Evolutionary conservation across 2,329 filamentous ascomycete species (phyloP).

Genomic region (Teratosphaeria viscida): DNA sequence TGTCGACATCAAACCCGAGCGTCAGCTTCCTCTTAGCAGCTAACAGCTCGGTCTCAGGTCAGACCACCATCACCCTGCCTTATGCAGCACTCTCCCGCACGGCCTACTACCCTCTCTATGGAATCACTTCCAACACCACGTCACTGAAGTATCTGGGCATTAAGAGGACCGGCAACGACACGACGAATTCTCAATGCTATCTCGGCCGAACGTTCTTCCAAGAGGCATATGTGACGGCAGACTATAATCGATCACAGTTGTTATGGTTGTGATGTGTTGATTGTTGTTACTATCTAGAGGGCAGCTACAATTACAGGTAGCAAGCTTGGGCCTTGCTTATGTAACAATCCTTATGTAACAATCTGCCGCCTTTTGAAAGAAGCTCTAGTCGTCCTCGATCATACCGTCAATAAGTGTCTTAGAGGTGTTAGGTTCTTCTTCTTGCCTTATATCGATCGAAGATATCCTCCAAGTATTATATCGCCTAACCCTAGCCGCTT

Average conservation of each 20-base stretch:
- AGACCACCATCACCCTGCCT: slow-evolving; percentile 15
- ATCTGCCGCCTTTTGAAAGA: no score
- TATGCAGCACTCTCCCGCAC: slow-evolving; percentile 22
- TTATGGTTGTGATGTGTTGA: no score
- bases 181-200: slow-evolving; percentile 11
- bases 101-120: slow-evolving; percentile 11
- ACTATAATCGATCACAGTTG: background rate
- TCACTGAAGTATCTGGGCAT: slow-evolving; percentile 18
- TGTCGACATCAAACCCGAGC: slow-evolving; percentile 24
- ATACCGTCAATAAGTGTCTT: no score
- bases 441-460: no score
- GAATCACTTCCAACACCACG: slow-evolving; percentile 9
- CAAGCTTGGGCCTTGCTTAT: no score
- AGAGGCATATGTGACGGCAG: slow-evolving; percentile 11
- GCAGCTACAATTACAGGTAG: no score
- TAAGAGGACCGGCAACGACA: slow-evolving; percentile 13
- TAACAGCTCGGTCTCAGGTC: background rate
- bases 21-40: slow-evolving; percentile 25
- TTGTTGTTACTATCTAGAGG: no score
- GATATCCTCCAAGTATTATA: no score
- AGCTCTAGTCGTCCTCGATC: no score
- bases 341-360: no score
- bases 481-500: no score
- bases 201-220: slow-evolving; percentile 22
- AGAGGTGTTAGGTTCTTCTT: no score